Percentiles rank a stretch among this genome's conserved stretches.
These are phyloP conservation scores for Candida tetrigidarum DNA, from an alignment of 1,139 yeast genomes.

Conservation along the genomic window DNA sequence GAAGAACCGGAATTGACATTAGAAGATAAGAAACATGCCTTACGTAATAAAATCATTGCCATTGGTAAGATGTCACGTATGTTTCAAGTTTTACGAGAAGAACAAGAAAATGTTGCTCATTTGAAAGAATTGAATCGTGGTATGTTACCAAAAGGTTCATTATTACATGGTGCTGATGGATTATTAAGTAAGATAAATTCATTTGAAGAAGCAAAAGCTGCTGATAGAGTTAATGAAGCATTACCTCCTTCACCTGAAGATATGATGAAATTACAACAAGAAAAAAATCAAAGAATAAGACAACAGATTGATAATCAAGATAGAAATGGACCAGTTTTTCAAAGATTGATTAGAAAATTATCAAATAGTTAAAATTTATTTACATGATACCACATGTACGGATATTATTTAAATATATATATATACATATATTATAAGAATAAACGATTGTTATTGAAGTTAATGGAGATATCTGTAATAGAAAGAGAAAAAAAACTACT, in stretches of 20 bases:
- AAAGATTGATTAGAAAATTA: conserved; percentile 44
- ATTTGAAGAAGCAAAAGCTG: conserved; percentile 84
- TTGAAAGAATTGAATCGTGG: conserved; percentile 72
- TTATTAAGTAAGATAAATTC: conserved; percentile 68
- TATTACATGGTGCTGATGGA: conserved; percentile 83
- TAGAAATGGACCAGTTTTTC: conserved; percentile 42
- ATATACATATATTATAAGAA: not conserved
- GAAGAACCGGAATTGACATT: conserved; percentile 28
- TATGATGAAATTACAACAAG: conserved; percentile 47
- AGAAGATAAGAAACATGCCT: conserved; percentile 59
- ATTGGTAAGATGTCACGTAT: conserved; percentile 94
- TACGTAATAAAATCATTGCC: conserved; percentile 89
- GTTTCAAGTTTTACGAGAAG: conserved; percentile 90
- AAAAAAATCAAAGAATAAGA: conserved; percentile 43
- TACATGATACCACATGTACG: too few relatives aligned
- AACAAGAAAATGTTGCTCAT: conserved; percentile 84
- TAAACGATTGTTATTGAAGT: not conserved
- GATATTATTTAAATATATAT: conserved; percentile 1
- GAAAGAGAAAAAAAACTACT: not conserved
- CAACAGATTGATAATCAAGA: conserved; percentile 48
- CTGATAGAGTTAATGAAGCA: conserved; percentile 85
- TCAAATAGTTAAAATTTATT: conserved; percentile 28
- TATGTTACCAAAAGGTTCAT: conserved; percentile 82
- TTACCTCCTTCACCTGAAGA: conserved; percentile 84
- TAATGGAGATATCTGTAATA: conserved; percentile 1